phyloP scores from a whole-genome alignment of 2,329 filamentous ascomycete genomes.

The Aspergillus udagawae region DNA sequence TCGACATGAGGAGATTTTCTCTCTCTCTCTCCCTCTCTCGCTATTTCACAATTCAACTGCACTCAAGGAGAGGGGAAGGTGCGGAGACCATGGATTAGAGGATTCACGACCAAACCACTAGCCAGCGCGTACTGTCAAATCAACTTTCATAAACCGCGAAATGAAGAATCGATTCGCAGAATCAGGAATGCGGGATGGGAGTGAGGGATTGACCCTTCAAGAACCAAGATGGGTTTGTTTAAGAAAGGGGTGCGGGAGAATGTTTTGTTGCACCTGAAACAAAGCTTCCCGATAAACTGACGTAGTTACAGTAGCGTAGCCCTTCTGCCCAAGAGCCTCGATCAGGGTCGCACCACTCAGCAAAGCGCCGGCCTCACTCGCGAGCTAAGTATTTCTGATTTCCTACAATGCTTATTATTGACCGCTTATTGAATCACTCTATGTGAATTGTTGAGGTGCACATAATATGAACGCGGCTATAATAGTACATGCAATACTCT shows the following conservation, averaged over 20 bases:
- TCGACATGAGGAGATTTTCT: conserved; percentile 40
- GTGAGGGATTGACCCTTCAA: neutral
- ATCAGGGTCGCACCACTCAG: neutral
- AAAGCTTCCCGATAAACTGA: conserved; percentile 16
- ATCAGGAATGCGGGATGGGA: neutral
- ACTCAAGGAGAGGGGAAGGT: conserved; percentile 18
- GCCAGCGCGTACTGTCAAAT: conserved; percentile 14
- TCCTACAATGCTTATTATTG: neutral
- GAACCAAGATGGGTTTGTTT: neutral
- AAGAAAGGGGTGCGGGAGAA: conserved; percentile 9
- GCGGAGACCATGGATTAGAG: conserved; percentile 32
- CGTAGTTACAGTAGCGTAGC: conserved; percentile 9
- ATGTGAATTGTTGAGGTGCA: neutral
- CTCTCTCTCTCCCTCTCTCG: conserved; percentile 5
- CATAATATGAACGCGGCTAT: neutral
- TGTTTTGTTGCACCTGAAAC: conserved; percentile 21
- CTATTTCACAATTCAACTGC: conserved; percentile 16
- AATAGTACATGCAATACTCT: neutral
- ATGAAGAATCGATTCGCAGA: neutral
- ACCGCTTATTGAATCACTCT: neutral
- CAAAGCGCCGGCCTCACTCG: neutral
- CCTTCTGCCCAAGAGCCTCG: neutral
- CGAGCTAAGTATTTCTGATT: neutral
- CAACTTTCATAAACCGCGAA: neutral
- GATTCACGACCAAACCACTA: conserved; percentile 22